Base-by-base conservation (phyloP, 495 filamentous ascomycete species). In the Penicillium pulvis region DNA sequence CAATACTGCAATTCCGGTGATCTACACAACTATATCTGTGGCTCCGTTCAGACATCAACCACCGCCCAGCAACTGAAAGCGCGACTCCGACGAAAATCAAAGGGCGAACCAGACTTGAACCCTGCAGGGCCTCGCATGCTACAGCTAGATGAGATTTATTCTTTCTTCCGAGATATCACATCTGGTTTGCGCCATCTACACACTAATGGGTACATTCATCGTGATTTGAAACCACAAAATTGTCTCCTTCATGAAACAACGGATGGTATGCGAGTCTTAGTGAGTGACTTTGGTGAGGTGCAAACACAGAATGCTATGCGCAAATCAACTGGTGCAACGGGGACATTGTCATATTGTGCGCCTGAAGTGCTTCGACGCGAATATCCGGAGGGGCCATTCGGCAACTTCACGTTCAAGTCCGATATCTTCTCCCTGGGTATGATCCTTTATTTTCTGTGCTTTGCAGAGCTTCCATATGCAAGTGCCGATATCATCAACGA, bases 381-480 rank as follows among this genome's bases (percentile, higher is more conserved):
- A 46, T 70, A 78, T 42, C 78, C 85, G 0, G 81, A 73, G 55
- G 94, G 94, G 12, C 80, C 81, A 11, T 89, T 89, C 61, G 92
- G 90, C 5, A 95, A 98, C 64, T 98, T 98, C 64, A 95, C 91
- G 0, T 89, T 89, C 51, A 98, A 97, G 65, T 97, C 92, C 0
- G 94, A 98, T 69, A 89, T 98, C 11, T 98, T 98, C 74, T 96
- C 92, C 4, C 72, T 98, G 1, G 94, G 94, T 35, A 96, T 98
- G 94, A 97, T 98, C 45, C 83, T 98, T 4, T 95, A 98, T 71
- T 98, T 98, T 62, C 85, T 98, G 75, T 98, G 95, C 69, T 98
- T 98, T 69, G 90, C 90, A 0, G 82, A 90, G 8, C 83, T 98
- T 3, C 94, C 94, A 2, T 98, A 98, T 66, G 76, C 64, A 24